Evolutionary conservation across 805 yeast genomes (phyloP).

Genomic region (Teunomyces gatunensis): DNA sequence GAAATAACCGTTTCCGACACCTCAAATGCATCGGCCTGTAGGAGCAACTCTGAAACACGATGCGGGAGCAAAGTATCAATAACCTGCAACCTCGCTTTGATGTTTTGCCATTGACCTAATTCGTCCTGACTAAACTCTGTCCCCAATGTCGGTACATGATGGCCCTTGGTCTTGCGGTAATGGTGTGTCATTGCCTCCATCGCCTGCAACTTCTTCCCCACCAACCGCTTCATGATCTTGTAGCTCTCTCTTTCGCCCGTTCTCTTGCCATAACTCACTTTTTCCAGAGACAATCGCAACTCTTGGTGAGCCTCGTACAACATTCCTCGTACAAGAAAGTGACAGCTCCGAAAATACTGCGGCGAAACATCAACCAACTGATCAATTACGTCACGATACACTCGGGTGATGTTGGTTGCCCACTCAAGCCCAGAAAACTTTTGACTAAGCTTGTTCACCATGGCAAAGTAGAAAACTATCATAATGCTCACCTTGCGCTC

Average conservation of each 20-base stretch:
- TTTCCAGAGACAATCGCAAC: constrained; percentile 8
- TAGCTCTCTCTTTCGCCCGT: constrained; percentile 7
- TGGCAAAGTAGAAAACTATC: constrained; percentile 5
- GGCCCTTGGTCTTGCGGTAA: not conserved
- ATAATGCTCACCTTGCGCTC: constrained; percentile 1
- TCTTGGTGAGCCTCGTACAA: constrained; percentile 8
- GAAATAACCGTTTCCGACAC: constrained; percentile 4
- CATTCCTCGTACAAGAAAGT: constrained; percentile 8
- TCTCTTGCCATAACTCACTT: constrained; percentile 4
- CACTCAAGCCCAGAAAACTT: not conserved
- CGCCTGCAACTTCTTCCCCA: constrained; percentile 5
- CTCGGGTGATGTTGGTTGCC: not conserved
- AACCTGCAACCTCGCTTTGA: not conserved
- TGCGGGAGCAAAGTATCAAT: not conserved
- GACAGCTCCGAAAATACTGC: not conserved
- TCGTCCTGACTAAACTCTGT: constrained; percentile 2
- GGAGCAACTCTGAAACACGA: not conserved
- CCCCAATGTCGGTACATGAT: not conserved
- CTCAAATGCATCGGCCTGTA: not conserved
- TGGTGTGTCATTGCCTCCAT: constrained; percentile 6
- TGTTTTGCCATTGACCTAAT: not conserved
- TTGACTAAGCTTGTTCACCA: not conserved
- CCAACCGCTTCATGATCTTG: constrained; percentile 7
- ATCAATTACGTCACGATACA: constrained; percentile 8
- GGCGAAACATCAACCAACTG: constrained; percentile 3